Evolutionary conservation across 495 filamentous ascomycete genomes (phyloP).

Genomic region (Penicillium egyptiacum): DNA sequence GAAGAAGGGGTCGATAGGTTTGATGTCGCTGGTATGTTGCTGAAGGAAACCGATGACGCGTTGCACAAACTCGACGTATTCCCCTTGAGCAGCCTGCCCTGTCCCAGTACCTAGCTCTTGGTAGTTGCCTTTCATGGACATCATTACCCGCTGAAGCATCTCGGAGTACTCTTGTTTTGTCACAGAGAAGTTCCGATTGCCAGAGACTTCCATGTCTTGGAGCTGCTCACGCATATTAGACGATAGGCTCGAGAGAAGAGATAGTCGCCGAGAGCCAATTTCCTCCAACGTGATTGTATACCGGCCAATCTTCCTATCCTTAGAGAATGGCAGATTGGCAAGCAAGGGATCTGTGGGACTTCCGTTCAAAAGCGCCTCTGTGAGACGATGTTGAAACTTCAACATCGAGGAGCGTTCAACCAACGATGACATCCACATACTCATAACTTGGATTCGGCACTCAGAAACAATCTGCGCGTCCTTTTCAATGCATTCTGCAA

Average conservation of each 20-base stretch:
- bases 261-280: conserved; percentile 56
- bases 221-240: conserved; percentile 64
- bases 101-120: conserved; percentile 53
- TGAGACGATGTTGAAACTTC: conserved; percentile 67
- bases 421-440: conserved; percentile 60
- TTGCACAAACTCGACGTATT: conserved; percentile 69
- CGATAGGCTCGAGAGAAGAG: conserved; percentile 60
- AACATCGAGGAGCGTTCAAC: conserved; percentile 65
- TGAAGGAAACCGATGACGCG: conserved; percentile 61
- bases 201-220: conserved; percentile 37
- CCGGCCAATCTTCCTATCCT: conserved; percentile 32
- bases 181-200: conserved; percentile 28
- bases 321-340: conserved; percentile 62
- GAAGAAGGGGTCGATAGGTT: conserved; percentile 65
- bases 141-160: conserved; percentile 59
- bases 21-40: conserved; percentile 64
- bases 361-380: conserved; percentile 54
- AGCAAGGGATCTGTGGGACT: conserved; percentile 51
- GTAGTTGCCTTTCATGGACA: conserved; percentile 67
- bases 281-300: conserved; percentile 56
- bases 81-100: conserved; percentile 41
- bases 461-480: conserved; percentile 42
- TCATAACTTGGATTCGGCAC: conserved; percentile 52
- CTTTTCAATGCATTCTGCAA: conserved; percentile 55
- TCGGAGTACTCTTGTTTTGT: conserved; percentile 55